Base-by-base conservation (phyloP, 192 early-diverging fungal genomes). In the Fimicolochytrium jonesii region DNA sequence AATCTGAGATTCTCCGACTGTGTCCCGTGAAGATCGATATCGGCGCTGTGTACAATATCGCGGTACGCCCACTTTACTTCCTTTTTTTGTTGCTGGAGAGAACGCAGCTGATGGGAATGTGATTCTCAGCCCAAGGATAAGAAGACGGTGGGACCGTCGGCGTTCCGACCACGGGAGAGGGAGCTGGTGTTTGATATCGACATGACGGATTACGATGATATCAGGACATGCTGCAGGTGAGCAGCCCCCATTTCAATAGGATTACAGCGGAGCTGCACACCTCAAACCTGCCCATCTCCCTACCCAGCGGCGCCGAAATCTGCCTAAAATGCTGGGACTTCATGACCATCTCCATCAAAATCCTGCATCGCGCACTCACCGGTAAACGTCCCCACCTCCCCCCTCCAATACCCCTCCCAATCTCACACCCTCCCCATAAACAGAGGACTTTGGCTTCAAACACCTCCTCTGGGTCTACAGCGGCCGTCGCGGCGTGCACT, bases 101-200 rank as follows among this genome's bases (percentile, higher is more conserved):
- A 17, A 35, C 11, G 31, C 23, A 34, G 53, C 28, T 28, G 10
- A 17, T 34, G 11, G 17, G 11, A 26, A 34, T 55, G 10, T 55
- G 53, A 17, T 22, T 33, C 15, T 1, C 62, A 88, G 80, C 96
- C 96, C 17, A 89, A 85, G 61, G 86, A 97, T 41, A 90, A 87
- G 49, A 92, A 90, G 64, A 78, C 81, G 20, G 70, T 93, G 17
- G 67, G 72, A 33, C 78, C 88, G 1, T 79, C 81, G 4, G 86
- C 83, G 6, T 92, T 95, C 63, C 68, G 77, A 10, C 89, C 96
- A 0, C 69, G 86, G 9, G 77, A 90, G 50, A 88, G 93, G 58
- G 96, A 98, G 67, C 75, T 98, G 36, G 90, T 98, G 29, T 93
- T 98, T 81, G 96, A 98, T 87, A 95, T 98, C 59, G 96, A 98